Conservation (phyloP, 805 yeast species). For the Nakazawaea populi region DNA sequence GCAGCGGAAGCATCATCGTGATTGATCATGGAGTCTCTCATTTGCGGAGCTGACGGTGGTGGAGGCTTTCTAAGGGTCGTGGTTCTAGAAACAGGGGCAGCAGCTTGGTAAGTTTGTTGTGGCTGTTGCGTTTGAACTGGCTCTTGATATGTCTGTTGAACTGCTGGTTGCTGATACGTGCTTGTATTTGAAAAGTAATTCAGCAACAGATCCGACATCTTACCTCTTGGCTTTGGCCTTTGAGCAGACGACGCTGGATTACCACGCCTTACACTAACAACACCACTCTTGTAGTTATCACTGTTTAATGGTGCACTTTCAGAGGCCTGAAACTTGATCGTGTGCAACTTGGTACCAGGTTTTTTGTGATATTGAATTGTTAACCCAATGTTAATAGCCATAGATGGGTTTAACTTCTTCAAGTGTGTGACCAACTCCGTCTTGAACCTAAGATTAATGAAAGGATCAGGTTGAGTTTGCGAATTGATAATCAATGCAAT, state of each 20-base stretch:
- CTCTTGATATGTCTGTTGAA: not conserved
- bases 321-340: conserved; percentile 63
- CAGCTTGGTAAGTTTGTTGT: conserved; percentile 17
- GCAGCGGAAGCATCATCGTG: conserved; percentile 33
- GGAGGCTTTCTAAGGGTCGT: conserved; percentile 22
- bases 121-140: conserved; percentile 3
- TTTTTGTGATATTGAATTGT: conserved; percentile 83
- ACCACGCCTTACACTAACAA: conserved; percentile 77
- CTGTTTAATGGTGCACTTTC: conserved; percentile 57
- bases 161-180: not conserved
- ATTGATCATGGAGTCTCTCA: conserved; percentile 5
- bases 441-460: conserved; percentile 77
- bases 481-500: conserved; percentile 59
- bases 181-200: not conserved
- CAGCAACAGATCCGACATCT: conserved; percentile 8
- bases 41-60: conserved; percentile 29
- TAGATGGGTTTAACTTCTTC: conserved; percentile 50
- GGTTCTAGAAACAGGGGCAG: conserved; percentile 20
- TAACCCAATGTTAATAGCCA: conserved; percentile 62
- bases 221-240: conserved; percentile 69
- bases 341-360: conserved; percentile 71
- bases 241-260: conserved; percentile 67
- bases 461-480: conserved; percentile 64
- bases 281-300: conserved; percentile 83
- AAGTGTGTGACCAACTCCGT: conserved; percentile 81